A percentile compares a stretch with the other conserved stretches of the same genome.
Evolutionary conservation across 106 monocot genomes (phyloP).

Genomic region (Xerophyta viscosa): DNA sequence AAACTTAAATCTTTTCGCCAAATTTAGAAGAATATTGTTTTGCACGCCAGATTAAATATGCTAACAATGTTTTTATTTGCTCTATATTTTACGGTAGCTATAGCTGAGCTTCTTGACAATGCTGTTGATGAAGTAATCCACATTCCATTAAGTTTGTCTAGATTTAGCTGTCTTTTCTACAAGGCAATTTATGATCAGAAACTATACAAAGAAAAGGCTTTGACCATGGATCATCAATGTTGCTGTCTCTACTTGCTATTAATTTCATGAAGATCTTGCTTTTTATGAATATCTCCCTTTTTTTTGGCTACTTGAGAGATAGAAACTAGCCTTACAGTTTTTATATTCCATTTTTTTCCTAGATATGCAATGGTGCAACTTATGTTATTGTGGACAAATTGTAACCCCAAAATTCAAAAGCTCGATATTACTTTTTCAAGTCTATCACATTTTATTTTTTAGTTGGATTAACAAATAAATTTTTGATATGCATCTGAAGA

Average conservation of each 20-base stretch:
- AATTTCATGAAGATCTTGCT: no score
- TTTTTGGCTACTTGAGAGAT: no score
- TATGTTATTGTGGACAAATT: slow-evolving; percentile 68
- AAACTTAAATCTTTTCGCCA: not conserved
- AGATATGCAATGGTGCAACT: slow-evolving; percentile 82
- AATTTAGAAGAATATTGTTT: not conserved
- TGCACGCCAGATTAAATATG: not conserved
- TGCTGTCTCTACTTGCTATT: no score
- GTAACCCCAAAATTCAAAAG: slow-evolving; percentile 48
- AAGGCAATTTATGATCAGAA: no score
- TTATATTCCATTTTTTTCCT: slow-evolving; percentile 1
- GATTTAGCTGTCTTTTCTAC: no score
- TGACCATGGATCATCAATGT: no score
- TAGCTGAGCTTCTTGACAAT: slow-evolving; percentile 95
- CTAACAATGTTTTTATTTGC: slow-evolving; percentile 10
- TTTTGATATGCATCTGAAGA: not conserved
- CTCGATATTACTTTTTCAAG: slow-evolving; percentile 75
- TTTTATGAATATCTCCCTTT: no score
- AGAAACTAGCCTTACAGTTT: no score
- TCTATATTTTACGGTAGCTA: slow-evolving; percentile 33
- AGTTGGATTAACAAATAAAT: no score
- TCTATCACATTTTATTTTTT: slow-evolving; percentile 9
- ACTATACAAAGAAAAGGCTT: no score
- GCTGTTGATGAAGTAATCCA: slow-evolving; percentile 79
- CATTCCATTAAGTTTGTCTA: no score